Base-by-base conservation (phyloP, 2,329 filamentous ascomycete genomes). In the Aspergillus oerlinghausenensis region DNA sequence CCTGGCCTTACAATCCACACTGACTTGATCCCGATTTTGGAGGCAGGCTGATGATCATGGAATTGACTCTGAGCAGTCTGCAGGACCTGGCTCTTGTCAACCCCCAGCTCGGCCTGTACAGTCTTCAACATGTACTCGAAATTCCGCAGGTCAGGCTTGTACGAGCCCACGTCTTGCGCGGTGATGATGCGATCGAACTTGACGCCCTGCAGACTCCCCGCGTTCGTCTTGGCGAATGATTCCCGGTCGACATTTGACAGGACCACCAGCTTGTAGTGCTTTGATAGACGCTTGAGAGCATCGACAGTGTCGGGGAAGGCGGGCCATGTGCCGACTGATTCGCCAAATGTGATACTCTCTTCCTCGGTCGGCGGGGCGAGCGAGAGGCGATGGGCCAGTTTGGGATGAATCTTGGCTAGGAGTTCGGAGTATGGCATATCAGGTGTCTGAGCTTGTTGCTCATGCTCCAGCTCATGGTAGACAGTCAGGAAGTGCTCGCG, bases 1-100 rank as follows among this genome's bases (percentile, higher is more conserved):
- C 77, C 75, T 1, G 74, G 65, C 50, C 77, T 66, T 50, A 76
- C 78, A 64, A 90, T 89, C 86, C 86, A 91, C 19, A 81, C 82
- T 55, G 81, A 85, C 61, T 77, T 78, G 40, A 90, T 67, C 1
- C 84, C 86, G 19, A 85, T 64, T 66, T 82, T 69, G 71, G 82
- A 82, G 3, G 85, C 84, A 0, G 88, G 85, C 4, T 82, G 79
- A 70, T 90, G 87, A 64, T 91, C 88, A 61, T 87, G 83, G 40
- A 78, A 80, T 68, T 89, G 72, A 59, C 85, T 87, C 71, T 88
- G 82, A 52, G 88, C 88, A 0, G 88, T 87, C 67, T 89, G 87
- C 61, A 90, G 66, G 48, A 91, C 76, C 59, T 84, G 75, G 0
- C 74, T 73, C 62, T 82, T 84, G 29, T 80, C 77, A 0, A 89